Evolutionary conservation across 2,329 filamentous ascomycete genomes (phyloP).

Genomic region (Rutstroemia sp.): DNA sequence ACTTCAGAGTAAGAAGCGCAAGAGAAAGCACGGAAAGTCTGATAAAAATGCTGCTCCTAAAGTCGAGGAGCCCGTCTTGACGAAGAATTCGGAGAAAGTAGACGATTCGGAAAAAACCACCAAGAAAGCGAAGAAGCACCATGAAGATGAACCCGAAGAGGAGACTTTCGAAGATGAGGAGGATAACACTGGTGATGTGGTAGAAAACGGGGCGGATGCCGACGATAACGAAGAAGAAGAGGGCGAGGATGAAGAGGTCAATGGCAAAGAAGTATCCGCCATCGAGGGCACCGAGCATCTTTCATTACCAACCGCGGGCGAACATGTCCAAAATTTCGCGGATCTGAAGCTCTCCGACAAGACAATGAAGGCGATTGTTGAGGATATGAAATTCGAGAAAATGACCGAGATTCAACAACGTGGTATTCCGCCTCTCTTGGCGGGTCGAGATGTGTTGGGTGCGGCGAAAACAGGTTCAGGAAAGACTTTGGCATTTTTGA

Average conservation of each 20-base stretch:
- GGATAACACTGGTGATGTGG: conserved; percentile 23
- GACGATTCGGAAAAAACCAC: background rate
- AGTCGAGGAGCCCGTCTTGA: background rate
- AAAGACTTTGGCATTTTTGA: conserved; percentile 91
- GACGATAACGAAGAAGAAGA: conserved; percentile 21
- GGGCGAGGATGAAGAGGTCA: conserved; percentile 8
- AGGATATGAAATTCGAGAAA: conserved; percentile 85
- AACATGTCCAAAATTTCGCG: conserved; percentile 20
- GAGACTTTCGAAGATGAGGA: conserved; percentile 21
- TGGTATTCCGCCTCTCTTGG: conserved; percentile 79
- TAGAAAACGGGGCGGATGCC: conserved; percentile 26
- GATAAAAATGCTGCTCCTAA: conserved; percentile 8
- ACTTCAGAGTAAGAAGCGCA: conserved; percentile 29
- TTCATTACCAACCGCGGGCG: conserved; percentile 17
- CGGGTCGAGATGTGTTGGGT: conserved; percentile 86
- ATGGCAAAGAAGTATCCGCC: conserved; percentile 18
- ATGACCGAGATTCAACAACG: conserved; percentile 94
- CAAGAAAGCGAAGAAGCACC: conserved; percentile 34
- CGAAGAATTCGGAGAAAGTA: background rate
- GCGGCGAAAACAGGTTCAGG: conserved; percentile 94
- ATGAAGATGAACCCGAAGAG: conserved; percentile 24
- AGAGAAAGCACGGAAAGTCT: conserved; percentile 28
- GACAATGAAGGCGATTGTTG: conserved; percentile 73
- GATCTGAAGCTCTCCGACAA: conserved; percentile 79
- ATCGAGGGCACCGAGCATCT: conserved; percentile 15